Base-by-base conservation (phyloP, 192 early-diverging fungal genomes). In the Chytriomyces confervae region DNA sequence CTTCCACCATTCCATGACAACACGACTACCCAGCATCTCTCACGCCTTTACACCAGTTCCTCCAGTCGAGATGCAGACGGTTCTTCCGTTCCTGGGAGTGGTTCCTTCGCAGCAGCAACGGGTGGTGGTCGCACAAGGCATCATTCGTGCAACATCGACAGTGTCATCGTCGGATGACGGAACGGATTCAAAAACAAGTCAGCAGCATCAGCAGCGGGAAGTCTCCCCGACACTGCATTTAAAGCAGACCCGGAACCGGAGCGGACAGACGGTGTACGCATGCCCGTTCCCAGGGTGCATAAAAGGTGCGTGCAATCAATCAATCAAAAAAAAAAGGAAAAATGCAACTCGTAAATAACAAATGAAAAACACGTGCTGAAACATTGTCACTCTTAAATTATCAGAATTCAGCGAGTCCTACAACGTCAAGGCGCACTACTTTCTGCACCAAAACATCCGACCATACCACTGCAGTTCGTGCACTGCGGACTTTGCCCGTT, bases 351-450 rank as follows among this genome's bases (percentile, higher is more conserved):
- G 36, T 36, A 36, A 36, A 36, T 1, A 36, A 36, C 36, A 36
- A 4, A 36, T 36, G 36, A 36, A 36, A 36, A 36, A 36, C 36
- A 36, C 36, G 36, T 36, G 36, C 36, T 36, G 36, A 36, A 0
- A 36, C 2, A 27, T 27, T 27, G 24, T n/a, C 24, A 36, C 36
- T 36, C 36, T 36, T 36, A 36, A 36, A 36, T 36, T 36, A 36
- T 36, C 36, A 36, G 13, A 43, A 68, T 68, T 68, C 23, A 68
- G 36, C 7, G 24, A 68, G 44, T 7, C 46, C 0, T 68, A 68
- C 43, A 68, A 68, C 66, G 43, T 68, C 20, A 68, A 68, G 49
- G 24, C 66, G 3, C 66, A 68, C 66, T 68, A n/a, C 44, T 18
- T 29, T 13, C 66, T 68, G 3, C 66, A 68, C 44, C 10, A n/a